These are phyloP conservation scores for Ophiocordyceps camponoti-rufipedis DNA, from an alignment of 2,329 filamentous ascomycete genomes.

Conservation along the genomic window DNA sequence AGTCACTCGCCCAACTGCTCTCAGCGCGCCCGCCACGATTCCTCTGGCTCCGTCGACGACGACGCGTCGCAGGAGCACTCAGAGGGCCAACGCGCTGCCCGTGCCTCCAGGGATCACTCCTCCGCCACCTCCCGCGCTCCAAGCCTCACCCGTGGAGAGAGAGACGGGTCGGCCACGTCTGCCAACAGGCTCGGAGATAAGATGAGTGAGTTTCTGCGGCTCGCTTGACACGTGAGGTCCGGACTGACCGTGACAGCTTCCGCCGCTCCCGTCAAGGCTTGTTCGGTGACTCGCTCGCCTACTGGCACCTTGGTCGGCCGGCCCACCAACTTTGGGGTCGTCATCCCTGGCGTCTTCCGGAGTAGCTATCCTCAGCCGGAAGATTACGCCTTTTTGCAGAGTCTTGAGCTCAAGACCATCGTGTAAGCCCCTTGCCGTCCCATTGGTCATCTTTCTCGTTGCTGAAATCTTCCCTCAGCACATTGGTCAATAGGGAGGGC, in stretches of 20 bases:
- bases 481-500: constrained; percentile 44
- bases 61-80: constrained; percentile 9
- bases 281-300: constrained; percentile 1
- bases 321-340: constrained; percentile 59
- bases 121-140: constrained; percentile 5
- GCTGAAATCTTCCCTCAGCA: constrained; percentile 21
- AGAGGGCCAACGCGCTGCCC: constrained; percentile 6
- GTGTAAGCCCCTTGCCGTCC: constrained; percentile 32
- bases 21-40: constrained; percentile 2
- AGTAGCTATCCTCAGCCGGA: constrained; percentile 60
- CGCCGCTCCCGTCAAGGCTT: background rate
- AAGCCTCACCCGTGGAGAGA: constrained; percentile 1
- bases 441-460: background rate
- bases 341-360: constrained; percentile 59
- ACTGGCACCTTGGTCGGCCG: constrained; percentile 11
- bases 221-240: background rate
- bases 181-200: background rate
- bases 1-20: background rate
- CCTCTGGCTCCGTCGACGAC: constrained; percentile 11
- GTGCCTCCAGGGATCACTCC: constrained; percentile 3
- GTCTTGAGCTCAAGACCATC: constrained; percentile 58
- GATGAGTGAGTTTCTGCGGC: constrained; percentile 1
- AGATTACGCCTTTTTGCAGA: constrained; percentile 52
- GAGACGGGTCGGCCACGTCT: background rate
- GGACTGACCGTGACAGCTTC: background rate